A percentile compares a stretch with the other conserved stretches of the same genome.
Evolutionary conservation across 805 yeast genomes (phyloP).

Genomic region (Ogataea saltuana): DNA sequence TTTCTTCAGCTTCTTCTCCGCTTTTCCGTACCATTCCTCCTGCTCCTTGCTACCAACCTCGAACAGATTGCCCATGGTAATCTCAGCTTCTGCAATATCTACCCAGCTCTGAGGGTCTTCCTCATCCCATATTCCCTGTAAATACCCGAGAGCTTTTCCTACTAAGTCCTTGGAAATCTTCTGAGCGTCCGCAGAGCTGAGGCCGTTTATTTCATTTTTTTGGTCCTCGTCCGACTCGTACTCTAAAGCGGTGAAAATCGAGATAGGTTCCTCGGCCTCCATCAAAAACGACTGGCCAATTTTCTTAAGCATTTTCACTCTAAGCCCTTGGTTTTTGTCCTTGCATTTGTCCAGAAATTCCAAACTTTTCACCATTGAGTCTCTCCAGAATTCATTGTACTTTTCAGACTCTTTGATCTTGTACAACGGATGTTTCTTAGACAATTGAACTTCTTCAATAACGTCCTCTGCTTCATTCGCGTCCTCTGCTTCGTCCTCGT

Average conservation of each 20-base stretch:
- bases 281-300: slow-evolving; percentile 64
- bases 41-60: slow-evolving; percentile 69
- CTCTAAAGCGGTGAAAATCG: slow-evolving; percentile 52
- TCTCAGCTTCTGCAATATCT: slow-evolving; percentile 80
- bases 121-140: slow-evolving; percentile 60
- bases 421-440: slow-evolving; percentile 58
- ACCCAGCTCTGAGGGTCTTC: slow-evolving; percentile 84
- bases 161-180: slow-evolving; percentile 36
- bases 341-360: slow-evolving; percentile 32
- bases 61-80: slow-evolving; percentile 72
- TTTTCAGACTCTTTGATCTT: slow-evolving; percentile 37
- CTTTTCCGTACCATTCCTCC: slow-evolving; percentile 62
- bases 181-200: slow-evolving; percentile 38
- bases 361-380: slow-evolving; percentile 39
- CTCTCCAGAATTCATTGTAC: slow-evolving; percentile 60
- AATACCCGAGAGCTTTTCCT: slow-evolving; percentile 53
- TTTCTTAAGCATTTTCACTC: slow-evolving; percentile 41
- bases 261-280: slow-evolving; percentile 64
- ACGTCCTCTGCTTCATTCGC: slow-evolving; percentile 15
- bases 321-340: slow-evolving; percentile 15
- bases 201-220: slow-evolving; percentile 2
- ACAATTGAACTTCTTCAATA: slow-evolving; percentile 41
- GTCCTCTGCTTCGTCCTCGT: slow-evolving; percentile 45
- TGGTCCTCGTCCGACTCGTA: slow-evolving; percentile 55
- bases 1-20: slow-evolving; percentile 63